Evolutionary conservation across 78 protist genomes (phyloP).

Genomic region (Tieghemostelium lacteum): DNA sequence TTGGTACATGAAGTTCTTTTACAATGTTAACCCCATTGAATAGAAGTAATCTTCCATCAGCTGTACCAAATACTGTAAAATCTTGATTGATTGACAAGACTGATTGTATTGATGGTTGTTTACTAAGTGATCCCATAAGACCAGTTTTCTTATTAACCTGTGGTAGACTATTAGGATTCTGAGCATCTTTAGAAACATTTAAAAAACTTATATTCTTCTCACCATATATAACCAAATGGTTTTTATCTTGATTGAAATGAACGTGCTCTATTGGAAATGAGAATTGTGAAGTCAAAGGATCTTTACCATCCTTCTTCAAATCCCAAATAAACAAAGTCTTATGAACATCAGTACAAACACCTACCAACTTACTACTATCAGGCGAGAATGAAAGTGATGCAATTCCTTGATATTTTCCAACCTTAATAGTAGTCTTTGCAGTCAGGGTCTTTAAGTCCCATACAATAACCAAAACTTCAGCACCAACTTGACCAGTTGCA

Average conservation of each 20-base stretch:
- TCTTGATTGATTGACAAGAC: neutral
- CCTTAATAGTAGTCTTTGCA: neutral
- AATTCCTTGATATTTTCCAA: neutral
- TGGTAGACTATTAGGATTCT: neutral
- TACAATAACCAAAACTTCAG: slow-evolving; percentile 3
- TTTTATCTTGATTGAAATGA: neutral
- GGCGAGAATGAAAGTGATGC: slow-evolving; percentile 29
- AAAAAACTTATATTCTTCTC: neutral
- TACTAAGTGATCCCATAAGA: neutral
- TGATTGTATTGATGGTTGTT: neutral
- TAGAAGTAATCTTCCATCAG: neutral
- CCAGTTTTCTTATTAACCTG: neutral
- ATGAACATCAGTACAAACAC: slow-evolving; percentile 67
- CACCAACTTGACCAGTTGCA: slow-evolving; percentile 80
- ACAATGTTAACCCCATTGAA: neutral
- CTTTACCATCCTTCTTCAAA: too few relatives aligned
- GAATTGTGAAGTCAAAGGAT: neutral
- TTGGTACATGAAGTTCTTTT: neutral
- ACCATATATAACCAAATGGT: neutral
- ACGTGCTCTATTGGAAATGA: neutral
- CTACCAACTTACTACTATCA: slow-evolving; percentile 29
- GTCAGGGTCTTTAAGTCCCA: slow-evolving; percentile 29
- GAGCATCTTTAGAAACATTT: neutral
- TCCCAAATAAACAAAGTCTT: slow-evolving; percentile 64
- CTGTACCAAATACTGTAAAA: neutral